These are phyloP conservation scores for Hordeum pubiflorum DNA, from an alignment of 202 grass and related monocot genomes.

Conservation along the genomic window DNA sequence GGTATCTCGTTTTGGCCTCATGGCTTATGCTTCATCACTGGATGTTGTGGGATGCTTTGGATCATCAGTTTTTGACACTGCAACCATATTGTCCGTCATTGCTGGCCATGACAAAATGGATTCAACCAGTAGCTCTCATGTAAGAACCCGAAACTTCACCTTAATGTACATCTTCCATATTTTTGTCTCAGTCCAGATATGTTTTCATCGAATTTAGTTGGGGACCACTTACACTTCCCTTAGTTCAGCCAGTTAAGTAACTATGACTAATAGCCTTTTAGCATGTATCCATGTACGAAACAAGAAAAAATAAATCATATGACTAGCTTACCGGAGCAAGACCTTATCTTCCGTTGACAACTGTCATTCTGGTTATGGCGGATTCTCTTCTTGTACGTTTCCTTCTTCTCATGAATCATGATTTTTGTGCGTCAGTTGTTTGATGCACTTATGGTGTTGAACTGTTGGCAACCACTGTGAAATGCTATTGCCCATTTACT, in stretches of 20 bases:
- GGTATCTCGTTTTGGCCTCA: constrained; percentile 82
- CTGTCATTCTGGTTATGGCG: background rate
- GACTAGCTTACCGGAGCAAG: background rate
- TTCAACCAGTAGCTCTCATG: constrained; percentile 66
- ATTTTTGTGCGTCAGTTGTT: background rate
- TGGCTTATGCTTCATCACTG: constrained; percentile 91
- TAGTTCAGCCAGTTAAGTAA: background rate
- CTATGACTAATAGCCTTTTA: background rate
- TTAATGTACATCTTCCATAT: constrained; percentile 1
- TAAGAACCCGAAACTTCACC: constrained; percentile 30
- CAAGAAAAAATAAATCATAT: background rate
- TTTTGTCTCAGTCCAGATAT: background rate
- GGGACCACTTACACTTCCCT: background rate
- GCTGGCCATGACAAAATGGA: constrained; percentile 88
- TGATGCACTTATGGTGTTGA: background rate
- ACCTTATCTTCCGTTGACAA: background rate
- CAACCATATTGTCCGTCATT: constrained; percentile 62
- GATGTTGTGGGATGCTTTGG: constrained; percentile 87
- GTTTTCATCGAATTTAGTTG: background rate
- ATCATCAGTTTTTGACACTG: constrained; percentile 62
- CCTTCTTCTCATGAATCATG: background rate
- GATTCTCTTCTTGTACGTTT: background rate
- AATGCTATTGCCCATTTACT: background rate
- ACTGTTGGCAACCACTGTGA: background rate
- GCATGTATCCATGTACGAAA: background rate